Evolutionary conservation across 805 yeast species (phyloP).

Genomic region (Zygoascus flipseniorum): DNA sequence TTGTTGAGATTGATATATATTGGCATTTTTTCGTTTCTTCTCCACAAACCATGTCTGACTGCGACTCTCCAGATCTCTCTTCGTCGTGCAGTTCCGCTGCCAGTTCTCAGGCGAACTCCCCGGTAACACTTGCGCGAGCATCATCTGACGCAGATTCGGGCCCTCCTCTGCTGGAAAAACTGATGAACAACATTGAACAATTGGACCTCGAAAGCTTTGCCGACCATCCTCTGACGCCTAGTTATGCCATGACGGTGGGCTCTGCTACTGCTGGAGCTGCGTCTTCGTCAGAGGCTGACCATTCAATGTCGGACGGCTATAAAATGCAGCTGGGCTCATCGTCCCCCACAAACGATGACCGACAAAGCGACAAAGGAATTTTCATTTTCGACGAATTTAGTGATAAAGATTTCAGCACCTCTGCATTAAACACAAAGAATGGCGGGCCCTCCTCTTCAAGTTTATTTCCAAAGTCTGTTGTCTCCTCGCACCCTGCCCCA

Average conservation of each 20-base stretch:
- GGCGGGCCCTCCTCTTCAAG: background rate
- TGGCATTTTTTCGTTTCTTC: no score
- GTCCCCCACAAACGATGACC: background rate
- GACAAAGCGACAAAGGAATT: background rate
- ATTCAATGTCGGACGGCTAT: background rate
- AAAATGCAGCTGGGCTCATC: background rate
- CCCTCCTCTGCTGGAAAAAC: background rate
- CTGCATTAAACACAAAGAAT: background rate
- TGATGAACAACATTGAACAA: background rate
- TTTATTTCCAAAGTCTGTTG: background rate
- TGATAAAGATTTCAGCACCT: background rate
- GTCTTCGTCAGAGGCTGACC: background rate
- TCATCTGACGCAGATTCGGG: background rate
- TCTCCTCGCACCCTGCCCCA: background rate
- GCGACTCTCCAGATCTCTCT: background rate
- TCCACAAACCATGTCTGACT: background rate
- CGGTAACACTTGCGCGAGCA: background rate
- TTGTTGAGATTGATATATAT: no score
- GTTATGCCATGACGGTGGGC: background rate
- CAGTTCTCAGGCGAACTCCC: background rate
- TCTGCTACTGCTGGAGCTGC: background rate
- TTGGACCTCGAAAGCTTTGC: background rate
- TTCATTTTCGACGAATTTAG: background rate
- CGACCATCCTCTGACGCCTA: background rate
- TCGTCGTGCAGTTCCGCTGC: background rate